phyloP scores from a whole-genome alignment of 2,329 filamentous ascomycete genomes.

The Nannizziopsis barbatae region DNA sequence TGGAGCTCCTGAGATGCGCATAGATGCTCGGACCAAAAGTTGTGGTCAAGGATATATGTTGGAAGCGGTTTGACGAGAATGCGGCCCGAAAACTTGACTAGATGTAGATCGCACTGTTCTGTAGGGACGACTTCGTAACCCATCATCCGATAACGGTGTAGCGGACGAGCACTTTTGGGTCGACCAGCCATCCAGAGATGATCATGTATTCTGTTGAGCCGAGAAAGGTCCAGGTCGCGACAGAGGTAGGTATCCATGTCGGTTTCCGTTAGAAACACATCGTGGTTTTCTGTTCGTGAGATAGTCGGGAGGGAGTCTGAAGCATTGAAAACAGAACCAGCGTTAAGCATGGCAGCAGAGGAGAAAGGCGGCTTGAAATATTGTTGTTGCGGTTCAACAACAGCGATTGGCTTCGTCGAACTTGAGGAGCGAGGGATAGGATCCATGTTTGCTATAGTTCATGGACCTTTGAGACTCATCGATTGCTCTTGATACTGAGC shows the following conservation, averaged over 20 bases:
- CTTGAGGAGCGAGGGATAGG: neutral
- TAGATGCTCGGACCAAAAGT: conserved; percentile 19
- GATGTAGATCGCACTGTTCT: conserved; percentile 21
- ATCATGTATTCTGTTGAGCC: conserved; percentile 19
- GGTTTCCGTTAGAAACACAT: conserved; percentile 10
- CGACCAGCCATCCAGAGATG: conserved; percentile 22
- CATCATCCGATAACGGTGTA: conserved; percentile 20
- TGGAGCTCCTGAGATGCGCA: conserved; percentile 19
- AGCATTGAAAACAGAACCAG: neutral
- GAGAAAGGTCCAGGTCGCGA: conserved; percentile 11
- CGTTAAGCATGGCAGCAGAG: neutral
- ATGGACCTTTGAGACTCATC: neutral
- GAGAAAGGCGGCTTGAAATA: conserved; percentile 4
- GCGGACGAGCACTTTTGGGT: conserved; percentile 18
- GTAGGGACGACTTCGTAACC: conserved; percentile 19
- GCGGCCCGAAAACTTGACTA: conserved; percentile 17
- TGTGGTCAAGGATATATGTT: conserved; percentile 17
- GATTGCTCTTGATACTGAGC: neutral
- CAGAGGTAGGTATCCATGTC: conserved; percentile 10
- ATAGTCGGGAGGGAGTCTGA: conserved; percentile 11
- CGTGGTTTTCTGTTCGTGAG: conserved; percentile 3
- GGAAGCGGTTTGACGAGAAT: conserved; percentile 25
- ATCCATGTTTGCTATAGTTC: neutral
- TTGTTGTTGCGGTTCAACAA: neutral
- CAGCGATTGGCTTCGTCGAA: neutral